phyloP scores from a whole-genome alignment of 2,329 filamentous ascomycete species.

The Neonectria faginata region DNA sequence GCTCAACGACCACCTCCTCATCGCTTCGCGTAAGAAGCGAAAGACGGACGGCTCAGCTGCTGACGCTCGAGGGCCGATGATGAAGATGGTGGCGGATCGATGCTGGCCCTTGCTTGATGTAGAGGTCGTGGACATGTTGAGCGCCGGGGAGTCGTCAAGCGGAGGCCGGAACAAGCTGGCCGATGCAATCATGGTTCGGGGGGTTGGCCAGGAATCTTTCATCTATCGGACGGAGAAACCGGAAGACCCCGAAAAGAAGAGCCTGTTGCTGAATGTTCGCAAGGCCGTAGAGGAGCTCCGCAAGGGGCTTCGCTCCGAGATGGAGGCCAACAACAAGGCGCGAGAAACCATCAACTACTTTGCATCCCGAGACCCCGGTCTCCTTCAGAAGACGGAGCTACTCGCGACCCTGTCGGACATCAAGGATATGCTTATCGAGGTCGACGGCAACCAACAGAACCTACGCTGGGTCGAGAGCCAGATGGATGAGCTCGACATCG shows the following conservation, averaged over 20 bases:
- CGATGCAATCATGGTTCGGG: constrained; percentile 90
- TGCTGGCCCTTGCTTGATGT: constrained; percentile 96
- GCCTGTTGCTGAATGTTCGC: constrained; percentile 87
- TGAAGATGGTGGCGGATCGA: constrained; percentile 89
- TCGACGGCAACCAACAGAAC: constrained; percentile 96
- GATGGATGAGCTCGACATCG: constrained; percentile 95
- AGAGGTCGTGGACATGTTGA: constrained; percentile 89
- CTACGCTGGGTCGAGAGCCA: constrained; percentile 95
- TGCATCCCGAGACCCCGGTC: constrained; percentile 79
- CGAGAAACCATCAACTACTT: constrained; percentile 90
- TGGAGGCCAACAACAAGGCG: constrained; percentile 86
- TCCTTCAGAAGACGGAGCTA: constrained; percentile 82
- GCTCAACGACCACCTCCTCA: constrained; percentile 91
- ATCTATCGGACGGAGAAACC: constrained; percentile 92
- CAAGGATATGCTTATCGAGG: constrained; percentile 92
- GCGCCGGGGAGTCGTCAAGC: constrained; percentile 66
- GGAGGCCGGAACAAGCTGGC: constrained; percentile 71
- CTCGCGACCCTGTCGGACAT: constrained; percentile 82
- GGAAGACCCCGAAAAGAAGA: constrained; percentile 81
- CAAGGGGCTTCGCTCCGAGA: constrained; percentile 85
- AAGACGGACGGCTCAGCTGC: constrained; percentile 74
- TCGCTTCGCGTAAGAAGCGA: constrained; percentile 93
- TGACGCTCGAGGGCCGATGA: constrained; percentile 65
- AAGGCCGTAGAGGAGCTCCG: constrained; percentile 94
- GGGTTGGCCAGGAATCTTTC: constrained; percentile 88